Evolutionary conservation across 306 rosid species (phyloP).

Genomic region (Sesbania bispinosa): DNA sequence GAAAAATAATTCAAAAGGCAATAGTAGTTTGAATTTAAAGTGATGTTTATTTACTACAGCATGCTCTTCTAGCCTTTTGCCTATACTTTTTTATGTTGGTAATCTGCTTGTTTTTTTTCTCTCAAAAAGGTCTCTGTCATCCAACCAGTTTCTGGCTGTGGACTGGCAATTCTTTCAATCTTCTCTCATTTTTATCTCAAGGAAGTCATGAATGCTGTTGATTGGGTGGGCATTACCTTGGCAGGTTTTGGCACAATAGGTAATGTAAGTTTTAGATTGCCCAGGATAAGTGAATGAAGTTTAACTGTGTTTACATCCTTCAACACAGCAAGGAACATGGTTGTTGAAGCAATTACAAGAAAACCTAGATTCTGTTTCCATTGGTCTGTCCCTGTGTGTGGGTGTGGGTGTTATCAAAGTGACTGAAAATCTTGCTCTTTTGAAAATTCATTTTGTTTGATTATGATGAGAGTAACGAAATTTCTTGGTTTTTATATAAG

Average conservation of each 20-base stretch:
- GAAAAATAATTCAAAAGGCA: not conserved
- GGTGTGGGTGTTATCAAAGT: not conserved
- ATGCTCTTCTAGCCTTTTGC: not conserved
- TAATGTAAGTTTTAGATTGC: constrained; percentile 58
- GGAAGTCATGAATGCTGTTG: constrained; percentile 90
- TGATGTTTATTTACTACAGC: not conserved
- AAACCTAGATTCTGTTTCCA: not conserved
- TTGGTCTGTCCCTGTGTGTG: not conserved
- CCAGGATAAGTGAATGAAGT: not conserved
- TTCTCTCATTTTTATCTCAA: constrained; percentile 96
- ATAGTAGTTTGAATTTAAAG: not conserved
- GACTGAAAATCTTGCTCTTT: not conserved
- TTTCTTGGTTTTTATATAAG: not conserved
- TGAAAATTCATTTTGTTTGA: not conserved
- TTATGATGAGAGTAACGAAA: not conserved
- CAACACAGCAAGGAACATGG: not conserved
- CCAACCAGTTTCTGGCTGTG: constrained; percentile 97
- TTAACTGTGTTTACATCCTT: constrained; percentile 1
- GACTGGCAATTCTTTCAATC: constrained; percentile 88
- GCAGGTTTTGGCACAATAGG: constrained; percentile 99
- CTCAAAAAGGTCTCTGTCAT: constrained; percentile 78
- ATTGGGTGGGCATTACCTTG: constrained; percentile 87
- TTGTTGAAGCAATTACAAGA: not conserved
- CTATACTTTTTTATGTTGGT: not conserved
- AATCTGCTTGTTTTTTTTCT: constrained; percentile 25